Percentiles rank a stretch among this genome's conserved stretches.
Evolutionary conservation across 148 eudicot genomes (phyloP).

Genomic region (Diospyros kaki): DNA sequence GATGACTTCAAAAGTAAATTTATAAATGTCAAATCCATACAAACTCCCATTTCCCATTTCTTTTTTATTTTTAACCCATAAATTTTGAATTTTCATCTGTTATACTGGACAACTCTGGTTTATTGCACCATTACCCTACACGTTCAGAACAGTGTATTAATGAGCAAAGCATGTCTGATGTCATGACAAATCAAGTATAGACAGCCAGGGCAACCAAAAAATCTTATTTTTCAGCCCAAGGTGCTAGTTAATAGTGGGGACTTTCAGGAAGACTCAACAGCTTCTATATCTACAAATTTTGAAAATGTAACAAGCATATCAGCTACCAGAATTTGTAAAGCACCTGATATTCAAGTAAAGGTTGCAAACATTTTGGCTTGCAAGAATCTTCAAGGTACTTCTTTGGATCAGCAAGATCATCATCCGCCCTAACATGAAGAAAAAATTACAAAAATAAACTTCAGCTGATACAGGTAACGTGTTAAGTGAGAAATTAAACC

Average conservation of each 20-base stretch:
- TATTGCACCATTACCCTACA: background rate
- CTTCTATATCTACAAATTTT: background rate
- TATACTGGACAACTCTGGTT: background rate
- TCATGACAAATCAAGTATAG: background rate
- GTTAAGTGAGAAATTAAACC: background rate
- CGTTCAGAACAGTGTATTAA: background rate
- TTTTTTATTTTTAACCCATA: background rate
- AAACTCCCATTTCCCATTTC: background rate
- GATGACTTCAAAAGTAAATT: background rate
- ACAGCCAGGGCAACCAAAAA: background rate
- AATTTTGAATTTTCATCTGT: background rate
- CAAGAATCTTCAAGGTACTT: slow-evolving; percentile 37
- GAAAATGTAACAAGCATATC: background rate
- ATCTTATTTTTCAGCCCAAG: background rate
- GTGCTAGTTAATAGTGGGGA: background rate
- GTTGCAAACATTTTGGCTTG: slow-evolving; percentile 38
- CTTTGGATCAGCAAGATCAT: slow-evolving; percentile 46
- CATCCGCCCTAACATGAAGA: slow-evolving; percentile 34
- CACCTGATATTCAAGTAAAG: slow-evolving; percentile 35
- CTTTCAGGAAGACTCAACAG: background rate
- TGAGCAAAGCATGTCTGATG: background rate
- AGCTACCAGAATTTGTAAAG: background rate
- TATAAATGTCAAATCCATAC: too few species aligned
- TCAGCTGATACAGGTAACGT: background rate
- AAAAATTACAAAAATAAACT: background rate